Evolutionary conservation across 805 yeast genomes (phyloP), one percentile per base, ranked within the genome.

Genomic region (Saccharomycopsis vini): DNA sequence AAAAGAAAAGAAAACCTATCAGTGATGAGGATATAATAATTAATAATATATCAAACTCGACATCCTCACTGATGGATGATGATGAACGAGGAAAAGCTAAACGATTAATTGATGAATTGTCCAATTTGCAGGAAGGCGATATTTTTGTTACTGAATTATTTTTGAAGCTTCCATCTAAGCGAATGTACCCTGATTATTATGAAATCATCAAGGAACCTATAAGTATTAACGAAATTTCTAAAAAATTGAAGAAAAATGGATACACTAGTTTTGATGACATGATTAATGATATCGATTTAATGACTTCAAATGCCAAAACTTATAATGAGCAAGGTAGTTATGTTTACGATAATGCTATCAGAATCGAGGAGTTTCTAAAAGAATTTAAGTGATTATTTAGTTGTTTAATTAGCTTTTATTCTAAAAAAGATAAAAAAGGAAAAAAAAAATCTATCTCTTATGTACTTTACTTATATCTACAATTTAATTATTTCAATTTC

Each of bases 101-200:
- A 46, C 57, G n/a, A 6, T 56, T 80, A 13, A 56, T 79, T 42
- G 70, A 70, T 6, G 71, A 67, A 36, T 56, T 73, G 45, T 49
- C 60, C 33, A 60, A 60, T 34, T 69, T 46, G 50, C 62, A 50
- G 40, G 78, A 73, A 51, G 74, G 63, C 47, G 66, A 63, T 16
- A 78, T 69, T 28, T 6, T n/a, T 12, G 23, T 38, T 26, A 5
- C 21, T 16, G 81, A 72, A 33, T 63, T 80, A 40, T 89, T 89
- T 63, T 57, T 77, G 54, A 75, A 70, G 37, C 65, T 82, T 42
- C 97, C 97, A 3, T 72, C 89, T 0, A 72, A 73, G 50, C 73
- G 74, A 58, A 58, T 77, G 43, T 90, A 87, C 59, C 92, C 96
- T 0, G 97, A 90, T 61, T 90, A 90, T 60, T 90, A 81, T 58